phyloP scores from a whole-genome alignment of 2,329 filamentous ascomycete genomes.

The Curvularia sp. region DNA sequence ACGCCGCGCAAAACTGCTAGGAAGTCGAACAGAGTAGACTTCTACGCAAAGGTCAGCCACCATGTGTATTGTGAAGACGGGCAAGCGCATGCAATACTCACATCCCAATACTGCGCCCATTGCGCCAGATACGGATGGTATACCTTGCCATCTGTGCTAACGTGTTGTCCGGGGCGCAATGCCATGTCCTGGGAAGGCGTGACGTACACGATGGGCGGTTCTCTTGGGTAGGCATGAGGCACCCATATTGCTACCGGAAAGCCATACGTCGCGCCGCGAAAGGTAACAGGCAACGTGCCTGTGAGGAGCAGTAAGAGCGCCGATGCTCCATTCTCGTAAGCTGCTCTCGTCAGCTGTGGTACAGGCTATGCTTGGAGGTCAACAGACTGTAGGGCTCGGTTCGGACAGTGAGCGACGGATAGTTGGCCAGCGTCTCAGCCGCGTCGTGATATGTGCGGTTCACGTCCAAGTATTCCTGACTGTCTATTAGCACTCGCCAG shows the following conservation, averaged over 20 bases:
- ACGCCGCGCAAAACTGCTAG: slow-evolving; percentile 81
- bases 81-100: slow-evolving; percentile 58
- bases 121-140: slow-evolving; percentile 95
- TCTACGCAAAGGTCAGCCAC: slow-evolving; percentile 57
- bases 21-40: slow-evolving; percentile 84
- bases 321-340: slow-evolving; percentile 86
- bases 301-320: slow-evolving; percentile 85
- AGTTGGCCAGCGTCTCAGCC: slow-evolving; percentile 78
- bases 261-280: slow-evolving; percentile 86
- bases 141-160: slow-evolving; percentile 88
- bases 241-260: slow-evolving; percentile 95
- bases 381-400: slow-evolving; percentile 93
- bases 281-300: slow-evolving; percentile 89
- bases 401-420: slow-evolving; percentile 79
- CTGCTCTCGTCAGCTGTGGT: slow-evolving; percentile 56
- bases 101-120: slow-evolving; percentile 90
- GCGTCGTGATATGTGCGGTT: slow-evolving; percentile 93
- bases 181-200: slow-evolving; percentile 87
- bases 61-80: neutral
- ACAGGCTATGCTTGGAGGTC: slow-evolving; percentile 5
- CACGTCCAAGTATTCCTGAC: slow-evolving; percentile 88
- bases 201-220: slow-evolving; percentile 86
- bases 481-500: neutral
- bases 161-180: slow-evolving; percentile 90
- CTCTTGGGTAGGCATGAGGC: slow-evolving; percentile 85